Evolutionary conservation across 1,284 basidiomycete species (phyloP).

Genomic region (Microbotryum scabiosae): DNA sequence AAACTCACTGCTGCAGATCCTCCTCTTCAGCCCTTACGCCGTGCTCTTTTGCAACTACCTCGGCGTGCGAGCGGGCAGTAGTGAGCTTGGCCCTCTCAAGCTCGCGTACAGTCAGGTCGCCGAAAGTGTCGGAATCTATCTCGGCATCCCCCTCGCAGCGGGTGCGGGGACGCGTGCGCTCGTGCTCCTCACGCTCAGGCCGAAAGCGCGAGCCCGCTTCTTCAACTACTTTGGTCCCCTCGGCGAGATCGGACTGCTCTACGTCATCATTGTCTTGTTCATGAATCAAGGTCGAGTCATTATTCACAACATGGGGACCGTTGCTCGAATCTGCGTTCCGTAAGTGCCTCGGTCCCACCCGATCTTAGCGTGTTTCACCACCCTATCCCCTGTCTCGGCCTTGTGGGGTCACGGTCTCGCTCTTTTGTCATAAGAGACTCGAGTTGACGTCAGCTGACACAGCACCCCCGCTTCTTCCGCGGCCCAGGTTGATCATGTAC

Average conservation of each 20-base stretch:
- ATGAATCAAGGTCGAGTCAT: slow-evolving; percentile 58
- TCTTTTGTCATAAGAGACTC: no score
- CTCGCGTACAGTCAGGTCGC: slow-evolving; percentile 62
- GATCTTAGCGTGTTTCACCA: background rate
- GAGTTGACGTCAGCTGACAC: no score
- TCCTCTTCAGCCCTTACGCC: slow-evolving; percentile 66
- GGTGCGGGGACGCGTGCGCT: slow-evolving; percentile 44
- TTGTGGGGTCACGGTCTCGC: no score
- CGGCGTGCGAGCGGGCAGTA: slow-evolving; percentile 43
- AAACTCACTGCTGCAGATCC: slow-evolving; percentile 54
- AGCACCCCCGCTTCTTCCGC: background rate
- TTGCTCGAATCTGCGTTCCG: slow-evolving; percentile 71
- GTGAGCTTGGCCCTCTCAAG: slow-evolving; percentile 40
- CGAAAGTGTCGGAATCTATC: slow-evolving; percentile 35
- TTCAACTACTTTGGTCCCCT: slow-evolving; percentile 63
- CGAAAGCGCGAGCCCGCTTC: slow-evolving; percentile 51
- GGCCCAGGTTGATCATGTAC: slow-evolving; percentile 44
- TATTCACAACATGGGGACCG: slow-evolving; percentile 57
- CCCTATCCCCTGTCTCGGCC: no score
- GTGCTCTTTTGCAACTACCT: slow-evolving; percentile 70
- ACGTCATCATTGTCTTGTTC: slow-evolving; percentile 68
- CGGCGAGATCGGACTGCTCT: slow-evolving; percentile 41
- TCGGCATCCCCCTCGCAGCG: slow-evolving; percentile 48
- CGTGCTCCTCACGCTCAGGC: background rate
- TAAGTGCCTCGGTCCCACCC: slow-evolving; percentile 47